Evolutionary conservation across 306 rosid genomes (phyloP).

Genomic region (Rosa persica): DNA sequence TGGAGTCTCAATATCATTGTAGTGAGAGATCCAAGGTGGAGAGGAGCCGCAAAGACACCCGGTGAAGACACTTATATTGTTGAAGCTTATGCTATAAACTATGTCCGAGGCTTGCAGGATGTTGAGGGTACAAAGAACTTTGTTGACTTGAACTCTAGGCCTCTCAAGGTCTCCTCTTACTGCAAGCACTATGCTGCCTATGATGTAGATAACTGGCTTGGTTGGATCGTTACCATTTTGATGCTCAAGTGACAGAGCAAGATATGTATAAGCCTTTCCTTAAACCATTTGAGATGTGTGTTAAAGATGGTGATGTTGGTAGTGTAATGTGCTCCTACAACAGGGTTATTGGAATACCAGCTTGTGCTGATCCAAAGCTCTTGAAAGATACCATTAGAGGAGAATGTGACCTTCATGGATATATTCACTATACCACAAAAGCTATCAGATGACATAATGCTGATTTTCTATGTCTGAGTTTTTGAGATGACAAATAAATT

Average conservation of each 20-base stretch:
- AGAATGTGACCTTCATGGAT: conserved; percentile 31
- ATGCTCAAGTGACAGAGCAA: conserved; percentile 25
- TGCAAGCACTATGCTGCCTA: conserved; percentile 26
- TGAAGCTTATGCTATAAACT: conserved; percentile 12
- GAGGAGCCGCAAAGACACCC: conserved; percentile 20
- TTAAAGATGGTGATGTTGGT: conserved; percentile 28
- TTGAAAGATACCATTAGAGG: conserved; percentile 17
- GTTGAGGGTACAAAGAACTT: conserved; percentile 18
- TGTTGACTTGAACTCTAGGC: conserved; percentile 22
- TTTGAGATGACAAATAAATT: too few species aligned
- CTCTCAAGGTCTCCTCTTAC: conserved; percentile 26
- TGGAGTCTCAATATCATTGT: conserved; percentile 28
- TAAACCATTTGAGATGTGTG: conserved; percentile 25
- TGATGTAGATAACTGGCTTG: conserved; percentile 18
- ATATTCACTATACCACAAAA: too few species aligned
- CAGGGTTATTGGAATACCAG: conserved; percentile 20
- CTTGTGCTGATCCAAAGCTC: conserved; percentile 28
- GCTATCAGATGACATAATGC: too few species aligned
- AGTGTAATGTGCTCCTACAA: conserved; percentile 29
- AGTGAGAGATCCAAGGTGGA: conserved; percentile 29
- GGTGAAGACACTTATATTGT: conserved; percentile 28
- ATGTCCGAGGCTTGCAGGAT: conserved; percentile 29
- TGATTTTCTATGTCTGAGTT: too few species aligned
- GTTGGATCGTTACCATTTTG: conserved; percentile 23
- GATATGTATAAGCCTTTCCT: conserved; percentile 23